Conservation (phyloP, 2,329 filamentous ascomycete species). For the Diaporthe nobilis region DNA sequence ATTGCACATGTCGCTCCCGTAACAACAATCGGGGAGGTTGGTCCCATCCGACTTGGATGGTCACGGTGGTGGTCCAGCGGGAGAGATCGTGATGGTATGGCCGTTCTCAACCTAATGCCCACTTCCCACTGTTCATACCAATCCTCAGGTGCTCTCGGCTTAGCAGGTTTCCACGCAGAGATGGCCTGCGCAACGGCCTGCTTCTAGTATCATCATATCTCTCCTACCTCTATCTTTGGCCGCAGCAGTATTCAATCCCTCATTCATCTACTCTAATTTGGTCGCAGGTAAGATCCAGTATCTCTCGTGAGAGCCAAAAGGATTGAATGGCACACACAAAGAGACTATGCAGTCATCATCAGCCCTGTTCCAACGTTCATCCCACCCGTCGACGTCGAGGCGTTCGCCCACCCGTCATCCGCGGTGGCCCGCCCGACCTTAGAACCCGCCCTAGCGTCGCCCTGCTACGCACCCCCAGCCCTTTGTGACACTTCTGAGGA, state of each 20-base stretch:
- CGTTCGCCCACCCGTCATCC: not conserved
- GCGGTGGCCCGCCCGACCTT: slow-evolving; percentile 10
- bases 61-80: not conserved
- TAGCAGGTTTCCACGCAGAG: too few relatives aligned
- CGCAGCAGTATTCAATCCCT: not conserved
- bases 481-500: not conserved
- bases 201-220: not conserved
- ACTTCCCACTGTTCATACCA: not conserved
- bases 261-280: not conserved
- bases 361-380: not conserved
- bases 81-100: not conserved
- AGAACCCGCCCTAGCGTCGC: slow-evolving; percentile 27
- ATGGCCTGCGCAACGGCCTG: too few relatives aligned
- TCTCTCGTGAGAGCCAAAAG: not conserved
- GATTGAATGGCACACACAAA: not conserved
- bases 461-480: not conserved
- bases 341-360: not conserved
- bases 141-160: too few relatives aligned
- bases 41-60: not conserved
- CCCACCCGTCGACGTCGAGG: not conserved
- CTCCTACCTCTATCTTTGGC: not conserved
- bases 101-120: not conserved
- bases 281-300: not conserved
- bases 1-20: not conserved
- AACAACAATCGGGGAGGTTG: too few relatives aligned